These are phyloP conservation scores for Malus asiatica DNA, from an alignment of 306 rosid species.

Conservation along the genomic window DNA sequence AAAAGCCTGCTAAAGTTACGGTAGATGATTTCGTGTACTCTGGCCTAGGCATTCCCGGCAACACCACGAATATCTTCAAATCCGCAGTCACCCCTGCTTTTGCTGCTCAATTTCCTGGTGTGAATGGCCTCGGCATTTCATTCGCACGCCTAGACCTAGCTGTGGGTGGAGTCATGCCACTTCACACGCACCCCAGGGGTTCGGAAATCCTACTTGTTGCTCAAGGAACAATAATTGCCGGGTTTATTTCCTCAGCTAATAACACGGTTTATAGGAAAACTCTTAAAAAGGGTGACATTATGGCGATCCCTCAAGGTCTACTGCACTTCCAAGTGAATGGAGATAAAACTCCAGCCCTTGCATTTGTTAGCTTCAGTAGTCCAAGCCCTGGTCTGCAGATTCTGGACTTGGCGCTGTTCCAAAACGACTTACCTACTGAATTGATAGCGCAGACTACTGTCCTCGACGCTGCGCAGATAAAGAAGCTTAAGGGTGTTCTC, in stretches of 20 bases:
- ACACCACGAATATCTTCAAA: constrained; percentile 64
- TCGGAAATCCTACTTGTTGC: constrained; percentile 37
- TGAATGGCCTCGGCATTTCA: constrained; percentile 71
- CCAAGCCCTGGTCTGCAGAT: constrained; percentile 66
- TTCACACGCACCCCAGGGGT: constrained; percentile 68
- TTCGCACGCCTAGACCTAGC: constrained; percentile 54
- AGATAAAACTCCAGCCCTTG: constrained; percentile 9
- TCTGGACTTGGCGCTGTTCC: constrained; percentile 52
- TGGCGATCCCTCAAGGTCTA: constrained; percentile 68
- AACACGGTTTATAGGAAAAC: constrained; percentile 41
- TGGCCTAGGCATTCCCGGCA: constrained; percentile 45
- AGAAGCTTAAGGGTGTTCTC: constrained; percentile 74
- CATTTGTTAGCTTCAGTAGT: constrained; percentile 49
- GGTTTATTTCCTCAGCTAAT: constrained; percentile 49
- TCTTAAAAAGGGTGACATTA: constrained; percentile 49
- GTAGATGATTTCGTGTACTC: constrained; percentile 46
- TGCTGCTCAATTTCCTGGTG: constrained; percentile 49
- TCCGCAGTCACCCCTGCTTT: constrained; percentile 49
- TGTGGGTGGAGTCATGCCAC: constrained; percentile 44
- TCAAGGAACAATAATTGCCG: constrained; percentile 41
- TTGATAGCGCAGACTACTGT: constrained; percentile 42
- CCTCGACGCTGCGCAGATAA: constrained; percentile 41
- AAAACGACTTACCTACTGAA: constrained; percentile 53
- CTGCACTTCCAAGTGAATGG: constrained; percentile 54
- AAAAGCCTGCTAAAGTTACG: constrained; percentile 32